Evolutionary conservation across 2,329 filamentous ascomycete species (phyloP), one percentile per base, ranked within the genome.

Genomic region (Monilinia fructigena): DNA sequence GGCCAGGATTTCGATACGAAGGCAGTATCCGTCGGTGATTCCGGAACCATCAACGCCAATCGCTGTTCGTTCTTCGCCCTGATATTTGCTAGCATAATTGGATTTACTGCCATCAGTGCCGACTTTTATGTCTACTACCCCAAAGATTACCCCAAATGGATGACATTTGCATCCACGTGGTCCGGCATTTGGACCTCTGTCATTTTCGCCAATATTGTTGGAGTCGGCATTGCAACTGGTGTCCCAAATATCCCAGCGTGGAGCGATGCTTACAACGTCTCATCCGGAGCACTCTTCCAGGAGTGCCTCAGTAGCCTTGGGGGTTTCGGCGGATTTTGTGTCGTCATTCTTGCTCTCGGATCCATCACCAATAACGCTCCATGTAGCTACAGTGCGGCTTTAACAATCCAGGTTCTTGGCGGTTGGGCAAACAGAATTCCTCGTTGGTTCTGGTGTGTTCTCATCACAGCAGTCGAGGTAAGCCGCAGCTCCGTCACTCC

Each of bases 321-420:
- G 48, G 78, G 77, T 1, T 90, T 90, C 69, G 87, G 87, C 65
- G 85, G 84, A 66, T 88, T 90, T 77, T 88, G 86, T 73, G 83
- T 84, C 47, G 86, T 89, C 4, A 73, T 90, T 20, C 80, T 89
- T 5, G 86, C 86, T 0, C 79, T 90, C 2, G 86, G 86, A 10
- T 79, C 88, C 3, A 83, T 89, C 40, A 82, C 85, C 42, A 90
- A 90, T 75, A 85, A 86, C 64, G 83, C 89, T 10, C 82, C 87
- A 2, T 83, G 86, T 0, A 87, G 85, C 0, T 89, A 90, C 76
- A 84, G 84, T 26, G 80, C 84, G 2, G 85, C 86, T 0, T 82
- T 90, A 14, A 85, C 87, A 69, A 87, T 87, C 70, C 87, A 90
- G 73, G 84, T 88, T 56, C 80, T 90, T 12, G 86, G 85, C 3